phyloP scores from a whole-genome alignment of 768 basidiomycete species.

The Leccinum ochraceum region DNA sequence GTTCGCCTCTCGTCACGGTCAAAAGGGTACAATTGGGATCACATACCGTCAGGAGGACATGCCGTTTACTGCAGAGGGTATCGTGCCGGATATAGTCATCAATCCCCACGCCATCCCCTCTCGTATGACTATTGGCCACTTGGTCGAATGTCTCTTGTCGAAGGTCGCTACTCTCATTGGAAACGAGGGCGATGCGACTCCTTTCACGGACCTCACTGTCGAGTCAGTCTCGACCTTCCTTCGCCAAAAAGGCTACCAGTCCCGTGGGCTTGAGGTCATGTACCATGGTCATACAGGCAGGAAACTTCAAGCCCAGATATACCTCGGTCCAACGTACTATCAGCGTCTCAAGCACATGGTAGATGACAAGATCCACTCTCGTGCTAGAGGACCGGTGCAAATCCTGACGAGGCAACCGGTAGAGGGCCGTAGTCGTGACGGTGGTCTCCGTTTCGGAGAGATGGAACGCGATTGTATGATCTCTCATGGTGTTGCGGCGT shows the following conservation, averaged over 20 bases:
- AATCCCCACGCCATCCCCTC: conserved; percentile 99
- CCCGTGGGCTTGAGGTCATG: conserved; percentile 96
- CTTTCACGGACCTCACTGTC: conserved; percentile 97
- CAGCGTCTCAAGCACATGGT: conserved; percentile 99
- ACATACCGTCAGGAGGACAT: conserved; percentile 99
- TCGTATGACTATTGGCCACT: conserved; percentile 99
- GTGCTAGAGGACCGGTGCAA: conserved; percentile 96
- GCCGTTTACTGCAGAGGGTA: conserved; percentile 98
- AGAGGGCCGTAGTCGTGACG: conserved; percentile 97
- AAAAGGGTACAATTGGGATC: conserved; percentile 99
- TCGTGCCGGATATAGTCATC: conserved; percentile 96
- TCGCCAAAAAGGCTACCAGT: conserved; percentile 90
- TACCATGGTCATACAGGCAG: conserved; percentile 99
- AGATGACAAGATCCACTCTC: conserved; percentile 98
- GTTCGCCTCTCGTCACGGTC: conserved; percentile 98
- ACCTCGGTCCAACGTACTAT: conserved; percentile 98
- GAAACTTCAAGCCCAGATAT: conserved; percentile 97
- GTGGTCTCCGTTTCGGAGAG: conserved; percentile 99
- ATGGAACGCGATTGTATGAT: conserved; percentile 99
- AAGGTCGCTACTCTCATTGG: conserved; percentile 97
- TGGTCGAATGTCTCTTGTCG: conserved; percentile 96
- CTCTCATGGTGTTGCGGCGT: conserved; percentile 97
- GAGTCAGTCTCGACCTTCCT: conserved; percentile 95
- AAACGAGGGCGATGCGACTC: conserved; percentile 97
- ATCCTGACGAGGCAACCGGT: conserved; percentile 97